Conservation (phyloP, 225 moss, liverwort and hornwort species). For the Rhytidiadelphus loreus region DNA sequence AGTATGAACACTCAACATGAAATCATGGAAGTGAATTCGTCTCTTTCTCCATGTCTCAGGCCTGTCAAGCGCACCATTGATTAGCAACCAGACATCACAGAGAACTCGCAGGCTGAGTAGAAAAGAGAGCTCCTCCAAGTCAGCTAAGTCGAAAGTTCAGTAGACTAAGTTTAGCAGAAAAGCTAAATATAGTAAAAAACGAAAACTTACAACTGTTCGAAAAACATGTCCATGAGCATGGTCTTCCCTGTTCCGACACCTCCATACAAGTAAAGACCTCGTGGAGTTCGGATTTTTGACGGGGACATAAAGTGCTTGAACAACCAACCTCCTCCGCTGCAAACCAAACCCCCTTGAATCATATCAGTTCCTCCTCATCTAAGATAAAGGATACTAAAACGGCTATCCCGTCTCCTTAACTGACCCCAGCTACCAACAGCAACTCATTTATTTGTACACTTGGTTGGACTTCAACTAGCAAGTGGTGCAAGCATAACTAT, state of each 20-base stretch:
- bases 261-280: conserved; percentile 77
- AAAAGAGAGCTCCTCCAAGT: not conserved
- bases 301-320: conserved; percentile 53
- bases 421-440: not conserved
- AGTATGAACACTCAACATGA: conserved; percentile 75
- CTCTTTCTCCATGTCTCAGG: conserved; percentile 71
- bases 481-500: not conserved
- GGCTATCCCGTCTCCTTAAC: not conserved
- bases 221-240: conserved; percentile 97
- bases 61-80: conserved; percentile 14
- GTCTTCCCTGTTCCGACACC: conserved; percentile 94
- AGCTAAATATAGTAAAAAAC: not conserved
- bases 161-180: not conserved
- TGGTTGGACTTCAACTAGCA: not conserved
- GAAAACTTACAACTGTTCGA: conserved; percentile 57
- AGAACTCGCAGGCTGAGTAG: not conserved
- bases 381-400: not conserved
- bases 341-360: not conserved
- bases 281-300: conserved; percentile 28
- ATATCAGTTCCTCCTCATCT: not conserved
- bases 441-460: not conserved
- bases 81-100: not conserved
- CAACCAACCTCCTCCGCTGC: conserved; percentile 68
- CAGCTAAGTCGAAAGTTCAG: not conserved
- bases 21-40: conserved; percentile 88